Evolutionary conservation across 2,329 filamentous ascomycete genomes (phyloP).

Genomic region (Aspergillus fumigatus): DNA sequence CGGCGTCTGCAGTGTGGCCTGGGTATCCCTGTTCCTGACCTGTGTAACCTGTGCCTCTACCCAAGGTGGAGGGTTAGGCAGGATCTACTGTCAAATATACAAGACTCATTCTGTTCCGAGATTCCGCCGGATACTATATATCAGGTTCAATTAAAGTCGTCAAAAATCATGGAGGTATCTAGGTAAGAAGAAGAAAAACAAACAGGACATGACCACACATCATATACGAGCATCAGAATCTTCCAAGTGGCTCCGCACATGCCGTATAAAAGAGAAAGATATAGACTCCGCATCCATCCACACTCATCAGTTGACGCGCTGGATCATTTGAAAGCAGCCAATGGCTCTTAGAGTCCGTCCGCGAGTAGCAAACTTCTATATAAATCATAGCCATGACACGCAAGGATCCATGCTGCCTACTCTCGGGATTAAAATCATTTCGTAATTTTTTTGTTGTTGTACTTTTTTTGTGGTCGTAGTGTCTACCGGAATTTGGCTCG

Average conservation of each 20-base stretch:
- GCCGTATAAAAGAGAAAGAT: background rate
- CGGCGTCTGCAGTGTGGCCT: background rate
- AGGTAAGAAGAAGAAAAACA: background rate
- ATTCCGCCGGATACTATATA: background rate
- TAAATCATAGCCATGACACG: background rate
- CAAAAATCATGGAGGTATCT: background rate
- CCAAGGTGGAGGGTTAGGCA: background rate
- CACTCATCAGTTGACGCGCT: background rate
- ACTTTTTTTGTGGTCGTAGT: background rate
- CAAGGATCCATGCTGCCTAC: background rate
- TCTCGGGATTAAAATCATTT: background rate
- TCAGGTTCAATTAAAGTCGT: background rate
- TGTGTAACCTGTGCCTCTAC: background rate
- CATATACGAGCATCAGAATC: background rate
- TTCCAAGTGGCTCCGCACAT: background rate
- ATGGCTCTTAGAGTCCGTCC: background rate
- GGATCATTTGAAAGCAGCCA: background rate
- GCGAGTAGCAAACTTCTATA: background rate
- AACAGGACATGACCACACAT: background rate
- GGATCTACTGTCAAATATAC: background rate
- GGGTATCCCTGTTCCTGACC: background rate
- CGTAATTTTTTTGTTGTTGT: background rate
- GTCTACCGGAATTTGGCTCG: slow-evolving; percentile 73
- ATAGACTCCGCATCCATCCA: background rate
- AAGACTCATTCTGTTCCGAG: too few species aligned